Evolutionary conservation across 2,329 filamentous ascomycete genomes (phyloP), one percentile per base, ranked within the genome.

Genomic region (Akanthomyces lecanii): DNA sequence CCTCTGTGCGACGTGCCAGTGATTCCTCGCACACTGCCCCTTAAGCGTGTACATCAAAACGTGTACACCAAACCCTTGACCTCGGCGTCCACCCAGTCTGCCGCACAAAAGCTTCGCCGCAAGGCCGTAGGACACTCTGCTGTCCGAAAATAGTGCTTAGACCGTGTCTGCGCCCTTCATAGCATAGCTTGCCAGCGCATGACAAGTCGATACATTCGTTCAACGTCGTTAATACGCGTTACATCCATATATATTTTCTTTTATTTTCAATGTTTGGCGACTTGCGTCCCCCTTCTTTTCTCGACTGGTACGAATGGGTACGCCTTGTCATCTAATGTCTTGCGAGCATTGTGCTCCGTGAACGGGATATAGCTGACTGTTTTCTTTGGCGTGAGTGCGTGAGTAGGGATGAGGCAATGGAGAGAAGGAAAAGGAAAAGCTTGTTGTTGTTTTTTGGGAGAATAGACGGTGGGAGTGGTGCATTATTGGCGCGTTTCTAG

Each of bases 1-100:
- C 74, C 3, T 77, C 75, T 4, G 74, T 70, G n/a, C 71, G 74
- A 23, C 70, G 75, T 18, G 69, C 70, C 18, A 77, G 75, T 63
- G 69, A 74, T 40, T 75, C 74, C 8, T 72, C 71, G 21, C 71
- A 55, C 12, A 38, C 59, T n/a, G 59, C 58, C 18, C 40, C 51
- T 42, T 62, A 33, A 62, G 14, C 7, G 5, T 52, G 38, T 21
- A 58, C 55, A 33, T 14, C 42, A 16, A 23, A 62, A 18, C 14
- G 5, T 52, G 38, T 21, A 58, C 55, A 33, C n/a, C 42, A 16
- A 44, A 51, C 11, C 11, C 16, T 36, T 5, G 23, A 14, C 16
- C n/a, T 7, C 33, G 11, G 30, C 50, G 11, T 10, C 21, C 14
- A 10, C 33, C n/a, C 28, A 52, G 3, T 18, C 28, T 21, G 11